These are phyloP conservation scores for Komagataella populi DNA, from an alignment of 805 yeast genomes.

Conservation along the genomic window DNA sequence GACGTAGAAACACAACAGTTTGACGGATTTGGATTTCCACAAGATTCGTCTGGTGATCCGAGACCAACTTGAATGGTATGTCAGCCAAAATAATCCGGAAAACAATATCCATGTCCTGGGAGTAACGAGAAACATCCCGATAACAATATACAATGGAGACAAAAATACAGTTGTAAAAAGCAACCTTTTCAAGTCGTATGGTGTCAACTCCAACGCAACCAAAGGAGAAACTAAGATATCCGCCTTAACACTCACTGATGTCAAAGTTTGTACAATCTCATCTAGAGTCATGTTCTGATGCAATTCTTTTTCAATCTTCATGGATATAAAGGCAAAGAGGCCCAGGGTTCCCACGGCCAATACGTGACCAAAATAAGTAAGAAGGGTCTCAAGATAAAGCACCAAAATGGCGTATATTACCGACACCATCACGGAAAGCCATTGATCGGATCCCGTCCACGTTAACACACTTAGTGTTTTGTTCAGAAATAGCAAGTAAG, in stretches of 20 bases:
- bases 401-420: conserved; percentile 42
- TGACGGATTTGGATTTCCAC: conserved; percentile 68
- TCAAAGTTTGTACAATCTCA: conserved; percentile 66
- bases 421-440: conserved; percentile 56
- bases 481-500: conserved; percentile 66
- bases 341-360: conserved; percentile 49
- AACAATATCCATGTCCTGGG: conserved; percentile 55
- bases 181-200: conserved; percentile 67
- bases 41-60: conserved; percentile 70
- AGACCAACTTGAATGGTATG: conserved; percentile 81
- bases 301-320: conserved; percentile 42
- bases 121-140: conserved; percentile 52
- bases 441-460: conserved; percentile 82
- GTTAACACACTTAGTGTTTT: conserved; percentile 60
- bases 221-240: conserved; percentile 76
- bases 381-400: conserved; percentile 65
- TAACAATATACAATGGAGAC: conserved; percentile 70
- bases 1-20: conserved; percentile 63
- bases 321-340: conserved; percentile 44
- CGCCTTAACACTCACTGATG: conserved; percentile 60
- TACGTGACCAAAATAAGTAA: conserved; percentile 75
- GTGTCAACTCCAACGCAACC: conserved; percentile 55
- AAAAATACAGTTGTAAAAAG: conserved; percentile 74
- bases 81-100: conserved; percentile 46
- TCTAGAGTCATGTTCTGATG: conserved; percentile 70